Base-by-base conservation (phyloP, 768 basidiomycete species). In the Amanita exitialis region DNA sequence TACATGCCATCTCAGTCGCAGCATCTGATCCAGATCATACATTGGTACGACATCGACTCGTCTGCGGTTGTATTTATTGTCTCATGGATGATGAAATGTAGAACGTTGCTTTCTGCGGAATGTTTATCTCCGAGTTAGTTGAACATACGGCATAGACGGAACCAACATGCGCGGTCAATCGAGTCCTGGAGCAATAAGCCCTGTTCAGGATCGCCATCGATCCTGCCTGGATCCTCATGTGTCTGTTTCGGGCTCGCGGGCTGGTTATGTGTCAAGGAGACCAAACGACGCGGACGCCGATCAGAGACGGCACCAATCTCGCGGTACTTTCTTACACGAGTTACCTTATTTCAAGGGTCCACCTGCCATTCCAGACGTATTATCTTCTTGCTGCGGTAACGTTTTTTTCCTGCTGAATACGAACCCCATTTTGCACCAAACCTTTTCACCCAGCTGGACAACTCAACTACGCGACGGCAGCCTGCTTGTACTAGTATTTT, bases 291-390 rank as follows among this genome's bases (percentile, higher is more conserved):
- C 25, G 28, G 10, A 12, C 25, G 36, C 47, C 47, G 39, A 50
- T 50, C 49, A 50, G 43, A 27, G 25, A 28, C 12, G 41, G 38
- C 27, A 18, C 49, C 49, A 43, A 50, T 42, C 41, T 28, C 16
- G 12, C 43, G 49, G 49, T 12, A 9, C 36, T 39, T 42, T 34
- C 13, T 28, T 15, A 18, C 45, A 15, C 21, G 16, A n/a, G 21
- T 47, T 15, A n/a, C n/a, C 48, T 35, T 35, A 23, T 28, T 25
- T 41, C 20, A 10, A n/a, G 36, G 36, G 15, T 38, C 13, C 35
- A 48, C 35, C 25, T 43, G 23, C 42, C n/a, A 28, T 43, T 28
- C 16, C 16, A 27, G 43, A 30, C 13, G 27, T 8, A 43, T 27
- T 23, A 28, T 16, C 7, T 44, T n/a, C 16, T 44, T n/a, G 13